phyloP scores from a whole-genome alignment of 441 rosid genomes.

The Croton laevigatus region DNA sequence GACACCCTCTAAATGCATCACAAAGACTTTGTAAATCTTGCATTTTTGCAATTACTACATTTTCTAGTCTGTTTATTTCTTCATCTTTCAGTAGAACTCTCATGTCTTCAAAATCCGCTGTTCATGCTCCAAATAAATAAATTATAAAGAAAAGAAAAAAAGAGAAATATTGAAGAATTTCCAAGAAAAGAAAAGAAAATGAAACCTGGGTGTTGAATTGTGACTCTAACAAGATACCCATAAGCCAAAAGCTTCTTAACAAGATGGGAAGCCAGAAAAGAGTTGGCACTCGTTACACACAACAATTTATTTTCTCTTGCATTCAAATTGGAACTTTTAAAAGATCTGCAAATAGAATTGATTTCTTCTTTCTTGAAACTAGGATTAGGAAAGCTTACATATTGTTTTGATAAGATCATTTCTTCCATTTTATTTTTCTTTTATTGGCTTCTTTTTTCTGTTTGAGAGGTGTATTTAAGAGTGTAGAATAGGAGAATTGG shows the following conservation, averaged over 20 bases:
- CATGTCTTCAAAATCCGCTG: constrained; percentile 35
- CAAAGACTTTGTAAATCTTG: constrained; percentile 28
- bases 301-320: constrained; percentile 33
- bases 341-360: constrained; percentile 11
- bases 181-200: neutral
- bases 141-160: neutral
- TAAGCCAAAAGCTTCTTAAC: constrained; percentile 36
- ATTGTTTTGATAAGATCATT: constrained; percentile 18
- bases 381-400: neutral
- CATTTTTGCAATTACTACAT: constrained; percentile 36
- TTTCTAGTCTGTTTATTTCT: constrained; percentile 29
- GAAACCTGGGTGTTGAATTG: constrained; percentile 32
- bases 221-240: constrained; percentile 37
- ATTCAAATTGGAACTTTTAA: constrained; percentile 18
- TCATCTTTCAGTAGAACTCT: constrained; percentile 20
- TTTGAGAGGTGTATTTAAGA: neutral
- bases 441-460: neutral
- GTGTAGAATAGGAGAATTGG: neutral
- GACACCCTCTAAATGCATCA: constrained; percentile 40
- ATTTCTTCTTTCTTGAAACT: constrained; percentile 19
- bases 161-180: neutral
- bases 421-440: constrained; percentile 14
- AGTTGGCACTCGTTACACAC: constrained; percentile 43
- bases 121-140: neutral
- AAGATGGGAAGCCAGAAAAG: constrained; percentile 30